A percentile compares a stretch with the other conserved stretches of the same genome.
Evolutionary conservation across 768 basidiomycete genomes (phyloP).

Genomic region (Fomitopsis pulvina): DNA sequence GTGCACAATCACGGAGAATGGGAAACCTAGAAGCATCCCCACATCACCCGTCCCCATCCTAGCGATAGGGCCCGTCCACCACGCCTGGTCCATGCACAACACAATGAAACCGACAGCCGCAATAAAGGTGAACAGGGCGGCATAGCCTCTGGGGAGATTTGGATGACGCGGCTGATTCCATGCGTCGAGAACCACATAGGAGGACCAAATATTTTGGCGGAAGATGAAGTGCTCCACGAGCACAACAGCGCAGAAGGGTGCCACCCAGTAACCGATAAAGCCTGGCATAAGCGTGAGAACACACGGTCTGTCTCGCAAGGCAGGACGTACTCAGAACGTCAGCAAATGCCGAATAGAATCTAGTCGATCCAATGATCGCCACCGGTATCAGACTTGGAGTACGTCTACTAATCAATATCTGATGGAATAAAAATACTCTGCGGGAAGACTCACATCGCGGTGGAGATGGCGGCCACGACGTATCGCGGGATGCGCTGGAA

Average conservation of each 20-base stretch:
- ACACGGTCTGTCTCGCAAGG: background rate
- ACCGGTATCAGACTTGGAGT: constrained; percentile 38
- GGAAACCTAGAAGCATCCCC: constrained; percentile 29
- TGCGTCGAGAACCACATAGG: constrained; percentile 26
- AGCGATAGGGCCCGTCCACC: constrained; percentile 46
- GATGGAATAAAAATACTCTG: no score
- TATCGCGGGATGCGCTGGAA: constrained; percentile 36
- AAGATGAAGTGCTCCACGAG: constrained; percentile 40
- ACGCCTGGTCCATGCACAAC: constrained; percentile 44
- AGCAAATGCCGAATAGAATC: constrained; percentile 38
- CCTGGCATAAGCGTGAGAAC: constrained; percentile 18
- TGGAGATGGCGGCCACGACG: constrained; percentile 39
- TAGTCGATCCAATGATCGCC: constrained; percentile 37
- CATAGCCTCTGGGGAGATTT: constrained; percentile 32
- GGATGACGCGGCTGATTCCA: constrained; percentile 31
- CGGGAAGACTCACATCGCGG: constrained; percentile 40
- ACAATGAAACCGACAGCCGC: constrained; percentile 33
- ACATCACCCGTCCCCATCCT: constrained; percentile 38
- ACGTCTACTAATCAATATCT: background rate
- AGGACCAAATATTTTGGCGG: constrained; percentile 27
- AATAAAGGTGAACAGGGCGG: constrained; percentile 35
- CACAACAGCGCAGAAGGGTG: constrained; percentile 31
- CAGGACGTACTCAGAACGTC: constrained; percentile 33
- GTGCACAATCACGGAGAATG: constrained; percentile 12
- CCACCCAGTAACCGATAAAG: constrained; percentile 41